phyloP scores from a whole-genome alignment of 805 yeast species.

The Metschnikowia koreensis region DNA sequence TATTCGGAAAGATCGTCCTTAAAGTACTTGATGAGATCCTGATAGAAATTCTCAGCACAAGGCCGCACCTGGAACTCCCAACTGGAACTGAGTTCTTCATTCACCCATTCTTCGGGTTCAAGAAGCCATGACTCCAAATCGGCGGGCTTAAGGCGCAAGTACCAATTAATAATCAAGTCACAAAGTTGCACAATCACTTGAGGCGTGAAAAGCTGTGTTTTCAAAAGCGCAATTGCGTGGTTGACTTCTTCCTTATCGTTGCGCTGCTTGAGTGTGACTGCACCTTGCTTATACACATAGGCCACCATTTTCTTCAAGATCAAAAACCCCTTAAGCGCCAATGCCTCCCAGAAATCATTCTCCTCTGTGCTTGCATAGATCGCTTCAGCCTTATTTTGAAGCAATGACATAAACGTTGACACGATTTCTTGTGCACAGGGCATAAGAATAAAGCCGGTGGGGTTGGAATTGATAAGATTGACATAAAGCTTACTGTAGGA shows the following conservation, averaged over 20 bases:
- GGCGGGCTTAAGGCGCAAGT: conserved; percentile 66
- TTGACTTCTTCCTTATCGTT: conserved; percentile 64
- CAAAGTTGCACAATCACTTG: conserved; percentile 56
- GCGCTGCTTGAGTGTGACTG: conserved; percentile 60
- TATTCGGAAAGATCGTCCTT: conserved; percentile 53
- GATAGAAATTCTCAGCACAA: conserved; percentile 83
- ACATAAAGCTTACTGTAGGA: conserved; percentile 75
- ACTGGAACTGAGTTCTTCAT: conserved; percentile 70
- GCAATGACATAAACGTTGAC: conserved; percentile 55
- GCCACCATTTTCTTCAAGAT: conserved; percentile 64
- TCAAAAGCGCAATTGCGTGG: conserved; percentile 51
- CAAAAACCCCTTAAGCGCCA: conserved; percentile 64
- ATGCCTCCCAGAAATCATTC: conserved; percentile 68
- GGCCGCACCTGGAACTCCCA: conserved; percentile 85
- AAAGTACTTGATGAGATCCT: conserved; percentile 66
- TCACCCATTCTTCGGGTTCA: conserved; percentile 93
- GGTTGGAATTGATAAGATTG: conserved; percentile 55
- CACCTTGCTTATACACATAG: conserved; percentile 63
- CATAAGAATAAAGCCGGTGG: conserved; percentile 68
- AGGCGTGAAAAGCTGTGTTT: conserved; percentile 56
- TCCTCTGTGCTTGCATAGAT: conserved; percentile 61
- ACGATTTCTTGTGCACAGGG: conserved; percentile 62
- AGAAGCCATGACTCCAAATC: conserved; percentile 80
- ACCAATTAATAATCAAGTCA: conserved; percentile 68
- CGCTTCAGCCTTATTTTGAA: conserved; percentile 62